These are phyloP conservation scores for Taphrina betulina DNA, from an alignment of 1,139 yeast genomes.

Conservation along the genomic window DNA sequence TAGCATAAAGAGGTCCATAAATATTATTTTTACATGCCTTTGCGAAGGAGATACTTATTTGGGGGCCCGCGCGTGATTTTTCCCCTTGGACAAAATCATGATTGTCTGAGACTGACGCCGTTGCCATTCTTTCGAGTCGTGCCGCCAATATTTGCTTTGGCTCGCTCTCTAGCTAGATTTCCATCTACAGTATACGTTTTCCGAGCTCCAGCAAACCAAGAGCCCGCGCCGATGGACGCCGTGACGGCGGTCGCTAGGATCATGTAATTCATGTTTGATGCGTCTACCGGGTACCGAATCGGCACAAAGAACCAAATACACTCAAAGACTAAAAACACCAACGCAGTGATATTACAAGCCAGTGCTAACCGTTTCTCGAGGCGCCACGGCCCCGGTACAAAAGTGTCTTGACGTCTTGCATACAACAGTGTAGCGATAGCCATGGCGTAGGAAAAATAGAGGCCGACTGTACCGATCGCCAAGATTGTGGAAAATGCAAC, in stretches of 20 bases:
- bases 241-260: slow-evolving; percentile 49
- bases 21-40: too few relatives aligned
- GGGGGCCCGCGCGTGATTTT: too few relatives aligned
- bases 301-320: slow-evolving; percentile 71
- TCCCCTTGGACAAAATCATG: too few relatives aligned
- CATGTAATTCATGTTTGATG: slow-evolving; percentile 72
- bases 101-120: too few relatives aligned
- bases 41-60: too few relatives aligned
- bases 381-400: slow-evolving; percentile 70
- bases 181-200: slow-evolving; percentile 6
- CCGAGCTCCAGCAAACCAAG: slow-evolving; percentile 39
- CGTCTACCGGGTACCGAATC: slow-evolving; percentile 64
- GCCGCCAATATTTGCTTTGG: slow-evolving; percentile 1
- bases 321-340: slow-evolving; percentile 61
- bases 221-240: slow-evolving; percentile 38
- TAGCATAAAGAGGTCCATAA: too few relatives aligned
- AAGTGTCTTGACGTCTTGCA: slow-evolving; percentile 56
- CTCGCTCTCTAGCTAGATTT: neutral
- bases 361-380: slow-evolving; percentile 57
- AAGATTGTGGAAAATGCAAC: slow-evolving; percentile 82
- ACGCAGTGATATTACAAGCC: slow-evolving; percentile 57
- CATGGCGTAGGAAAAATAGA: slow-evolving; percentile 73
- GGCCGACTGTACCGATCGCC: slow-evolving; percentile 79
- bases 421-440: slow-evolving; percentile 66
- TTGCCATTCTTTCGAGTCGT: too few relatives aligned